Conservation (phyloP, 306 rosid species). For the Sicyos edulis region DNA sequence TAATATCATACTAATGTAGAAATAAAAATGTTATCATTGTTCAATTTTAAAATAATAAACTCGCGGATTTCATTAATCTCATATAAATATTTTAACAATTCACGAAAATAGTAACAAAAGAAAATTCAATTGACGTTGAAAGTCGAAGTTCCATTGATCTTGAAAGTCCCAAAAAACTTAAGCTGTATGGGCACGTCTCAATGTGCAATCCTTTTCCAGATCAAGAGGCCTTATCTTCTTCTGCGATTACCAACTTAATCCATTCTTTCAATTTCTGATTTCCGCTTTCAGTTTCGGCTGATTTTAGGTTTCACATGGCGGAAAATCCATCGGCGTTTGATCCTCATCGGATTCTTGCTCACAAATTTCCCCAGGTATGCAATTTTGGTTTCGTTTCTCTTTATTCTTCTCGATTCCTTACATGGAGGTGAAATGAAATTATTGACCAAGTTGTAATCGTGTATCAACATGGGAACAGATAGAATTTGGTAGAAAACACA, state of each 20-base stretch:
- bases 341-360: slow-evolving; percentile 48
- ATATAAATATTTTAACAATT: too few relatives aligned
- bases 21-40: too few relatives aligned
- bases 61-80: too few relatives aligned
- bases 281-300: neutral
- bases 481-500: too few relatives aligned
- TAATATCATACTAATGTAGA: too few relatives aligned
- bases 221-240: neutral
- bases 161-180: too few relatives aligned
- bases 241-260: neutral
- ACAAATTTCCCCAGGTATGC: slow-evolving; percentile 63
- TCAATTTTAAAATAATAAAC: too few relatives aligned
- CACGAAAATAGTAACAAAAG: too few relatives aligned
- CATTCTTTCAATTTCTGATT: neutral
- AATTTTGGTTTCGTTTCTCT: neutral
- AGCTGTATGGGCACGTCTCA: neutral
- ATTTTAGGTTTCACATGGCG: slow-evolving; percentile 25
- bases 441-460: neutral
- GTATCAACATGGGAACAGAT: neutral
- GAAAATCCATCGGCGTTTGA: slow-evolving; percentile 39
- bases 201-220: neutral
- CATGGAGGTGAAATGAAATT: neutral
- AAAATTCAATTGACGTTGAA: too few relatives aligned
- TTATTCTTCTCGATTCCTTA: neutral
- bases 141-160: too few relatives aligned